Evolutionary conservation across 257 asterid genomes (phyloP).

Genomic region (Solanum corneliomulleri): DNA sequence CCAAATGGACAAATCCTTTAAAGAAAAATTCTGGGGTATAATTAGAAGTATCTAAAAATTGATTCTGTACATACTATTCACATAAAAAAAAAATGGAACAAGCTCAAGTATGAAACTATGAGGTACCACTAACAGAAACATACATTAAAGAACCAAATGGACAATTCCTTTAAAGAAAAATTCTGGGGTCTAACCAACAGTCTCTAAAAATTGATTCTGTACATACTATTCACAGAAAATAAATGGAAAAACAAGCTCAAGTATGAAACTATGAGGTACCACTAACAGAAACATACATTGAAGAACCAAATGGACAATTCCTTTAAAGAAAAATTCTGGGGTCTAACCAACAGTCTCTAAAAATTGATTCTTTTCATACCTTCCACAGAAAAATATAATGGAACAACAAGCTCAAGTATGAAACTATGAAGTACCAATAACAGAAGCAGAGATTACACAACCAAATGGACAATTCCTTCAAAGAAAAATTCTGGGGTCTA

Average conservation of each 20-base stretch:
- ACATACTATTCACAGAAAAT: background rate
- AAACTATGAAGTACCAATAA: background rate
- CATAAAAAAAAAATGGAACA: background rate
- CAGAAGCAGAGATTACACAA: background rate
- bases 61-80: background rate
- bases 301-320: background rate
- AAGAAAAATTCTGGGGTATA: background rate
- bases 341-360: background rate
- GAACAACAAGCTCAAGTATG: background rate
- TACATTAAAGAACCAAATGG: background rate
- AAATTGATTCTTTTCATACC: background rate
- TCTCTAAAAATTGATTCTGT: background rate
- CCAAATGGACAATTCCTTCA: background rate
- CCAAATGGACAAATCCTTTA: background rate
- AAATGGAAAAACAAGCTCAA: background rate
- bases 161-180: background rate
- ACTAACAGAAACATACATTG: background rate
- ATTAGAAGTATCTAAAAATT: background rate
- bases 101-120: background rate
- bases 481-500: background rate
- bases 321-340: background rate
- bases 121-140: background rate
- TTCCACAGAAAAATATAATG: background rate
- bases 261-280: background rate
- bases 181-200: background rate